phyloP scores from a whole-genome alignment of 345 rosid genomes.

The Acer negundo region DNA sequence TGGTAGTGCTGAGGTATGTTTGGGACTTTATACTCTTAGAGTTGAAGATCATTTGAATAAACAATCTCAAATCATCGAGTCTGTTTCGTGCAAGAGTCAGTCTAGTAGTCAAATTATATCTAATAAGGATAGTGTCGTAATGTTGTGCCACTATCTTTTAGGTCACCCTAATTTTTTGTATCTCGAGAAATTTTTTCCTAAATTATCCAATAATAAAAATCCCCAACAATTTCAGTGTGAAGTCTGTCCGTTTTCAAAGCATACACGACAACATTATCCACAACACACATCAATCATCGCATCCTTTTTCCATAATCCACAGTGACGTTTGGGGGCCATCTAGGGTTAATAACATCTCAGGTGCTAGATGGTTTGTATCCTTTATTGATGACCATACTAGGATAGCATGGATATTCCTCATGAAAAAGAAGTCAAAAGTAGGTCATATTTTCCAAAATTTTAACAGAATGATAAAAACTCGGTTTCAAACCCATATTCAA shows the following conservation, averaged over 20 bases:
- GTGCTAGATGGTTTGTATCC: neutral
- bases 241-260: neutral
- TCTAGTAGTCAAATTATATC: neutral
- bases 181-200: neutral
- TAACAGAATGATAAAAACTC: neutral
- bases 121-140: neutral
- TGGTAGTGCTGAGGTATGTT: neutral
- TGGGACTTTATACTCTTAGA: neutral
- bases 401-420: neutral
- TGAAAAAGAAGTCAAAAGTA: neutral
- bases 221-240: neutral
- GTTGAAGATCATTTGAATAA: too few species aligned
- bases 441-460: neutral
- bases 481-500: neutral
- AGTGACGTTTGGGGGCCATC: neutral
- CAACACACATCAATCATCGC: neutral
- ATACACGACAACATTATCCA: neutral
- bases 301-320: neutral
- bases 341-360: neutral
- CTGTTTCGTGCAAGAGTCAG: neutral
- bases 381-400: constrained; percentile 5
- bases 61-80: neutral
- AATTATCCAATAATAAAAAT: neutral
- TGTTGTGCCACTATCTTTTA: constrained; percentile 2
- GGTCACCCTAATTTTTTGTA: neutral